Evolutionary conservation across 495 filamentous ascomycete species (phyloP), one percentile per base, ranked within the genome.

Genomic region (Penicillium flavigenum): DNA sequence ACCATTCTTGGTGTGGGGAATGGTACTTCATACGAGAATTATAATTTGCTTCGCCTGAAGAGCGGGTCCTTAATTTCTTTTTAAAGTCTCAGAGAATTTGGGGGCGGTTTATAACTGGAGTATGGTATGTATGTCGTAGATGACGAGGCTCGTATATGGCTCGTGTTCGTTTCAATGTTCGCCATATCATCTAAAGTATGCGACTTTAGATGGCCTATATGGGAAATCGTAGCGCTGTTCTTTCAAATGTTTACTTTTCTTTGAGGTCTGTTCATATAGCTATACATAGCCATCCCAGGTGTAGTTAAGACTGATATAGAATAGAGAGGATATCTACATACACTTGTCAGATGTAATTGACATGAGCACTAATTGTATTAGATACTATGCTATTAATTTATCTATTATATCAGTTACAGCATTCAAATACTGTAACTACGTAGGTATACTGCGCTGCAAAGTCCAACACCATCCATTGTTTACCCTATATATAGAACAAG

Each of bases 401-500:
- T 7, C 26, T 19, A n/a, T 29, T 7, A 26, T 29, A 47, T 29
- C 24, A 12, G 4, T 22, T 16, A 26, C 5, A 20, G 4, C 46
- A 19, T 9, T 54, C 65, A 26, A 47, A 34, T 45, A 29, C 22
- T 24, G 4, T 24, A n/a, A n/a, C n/a, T n/a, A 24, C 3, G 0
- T 24, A 24, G 3, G 3, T 4, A 24, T 24, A 24, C 19, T 29
- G 11, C 12, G 12, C 27, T 44, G 14, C 42, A 2, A 12, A 4
- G 14, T 6, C 44, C 44, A 47, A 27, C 14, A 16, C 3, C 41
- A 26, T 47, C 39, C 41, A 27, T 32, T 53, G 50, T 59, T 54
- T 47, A 54, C 50, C 32, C 52, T 60, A 56, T 56, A 60, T 56
- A 60, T 60, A 60, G 58, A 36, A 56, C 46, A 32, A 19, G 29